A percentile compares a stretch with the other conserved stretches of the same genome.
These are phyloP conservation scores for Fusarium sp. DNA, from an alignment of 2,329 filamentous ascomycete genomes.

Conservation along the genomic window DNA sequence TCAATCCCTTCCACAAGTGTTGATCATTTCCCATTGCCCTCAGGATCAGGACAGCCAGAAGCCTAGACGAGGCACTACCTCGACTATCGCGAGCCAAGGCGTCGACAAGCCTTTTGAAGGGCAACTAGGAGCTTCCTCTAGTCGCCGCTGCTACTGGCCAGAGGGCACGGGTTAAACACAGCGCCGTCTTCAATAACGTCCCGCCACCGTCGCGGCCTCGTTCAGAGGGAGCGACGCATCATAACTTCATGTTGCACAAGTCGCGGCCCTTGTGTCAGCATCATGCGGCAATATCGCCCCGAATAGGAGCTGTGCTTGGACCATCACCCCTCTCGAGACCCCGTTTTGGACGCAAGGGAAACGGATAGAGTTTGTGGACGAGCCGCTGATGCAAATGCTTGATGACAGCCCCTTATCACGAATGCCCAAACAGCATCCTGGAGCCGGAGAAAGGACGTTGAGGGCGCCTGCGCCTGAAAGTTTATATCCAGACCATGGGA, in stretches of 20 bases:
- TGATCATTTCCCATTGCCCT: neutral
- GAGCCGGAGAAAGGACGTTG: slow-evolving; percentile 30
- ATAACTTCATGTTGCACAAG: neutral
- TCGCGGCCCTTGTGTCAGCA: neutral
- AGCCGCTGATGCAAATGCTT: slow-evolving; percentile 30
- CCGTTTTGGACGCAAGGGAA: slow-evolving; percentile 3
- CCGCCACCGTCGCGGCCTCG: slow-evolving; percentile 29
- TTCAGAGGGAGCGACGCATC: slow-evolving; percentile 1
- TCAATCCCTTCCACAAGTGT: neutral
- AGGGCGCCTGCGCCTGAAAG: slow-evolving; percentile 27
- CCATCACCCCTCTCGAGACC: slow-evolving; percentile 6
- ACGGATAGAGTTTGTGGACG: slow-evolving; percentile 24
- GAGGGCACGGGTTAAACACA: slow-evolving; percentile 6
- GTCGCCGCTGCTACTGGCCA: neutral
- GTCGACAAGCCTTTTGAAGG: neutral
- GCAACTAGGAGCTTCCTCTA: neutral
- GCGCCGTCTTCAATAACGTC: slow-evolving; percentile 24
- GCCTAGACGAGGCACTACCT: neutral
- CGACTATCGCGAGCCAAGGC: neutral
- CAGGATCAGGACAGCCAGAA: neutral
- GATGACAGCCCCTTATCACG: slow-evolving; percentile 4
- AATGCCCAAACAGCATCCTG: slow-evolving; percentile 6
- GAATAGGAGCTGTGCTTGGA: slow-evolving; percentile 11
- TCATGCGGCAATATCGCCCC: slow-evolving; percentile 7
- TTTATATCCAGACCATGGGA: slow-evolving; percentile 12